Percentiles rank a stretch among this genome's conserved stretches.
Evolutionary conservation across 805 yeast genomes (phyloP).

Genomic region (Wilhelminamyces savonicus): DNA sequence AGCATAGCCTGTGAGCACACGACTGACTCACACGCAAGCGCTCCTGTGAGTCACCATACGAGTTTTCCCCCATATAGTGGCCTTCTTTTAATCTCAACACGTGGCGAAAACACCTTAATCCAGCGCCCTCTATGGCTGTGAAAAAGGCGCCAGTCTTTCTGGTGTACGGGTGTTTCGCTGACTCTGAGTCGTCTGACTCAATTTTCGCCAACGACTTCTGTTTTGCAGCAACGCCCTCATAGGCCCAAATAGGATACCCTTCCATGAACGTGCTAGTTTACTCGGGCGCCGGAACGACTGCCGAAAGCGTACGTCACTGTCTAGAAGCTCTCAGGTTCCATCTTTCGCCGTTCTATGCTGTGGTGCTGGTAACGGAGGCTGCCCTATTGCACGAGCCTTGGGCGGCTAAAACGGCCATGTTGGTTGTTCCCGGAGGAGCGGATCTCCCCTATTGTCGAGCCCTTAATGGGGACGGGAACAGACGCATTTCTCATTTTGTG

Average conservation of each 20-base stretch:
- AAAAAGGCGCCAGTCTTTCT: too few relatives aligned
- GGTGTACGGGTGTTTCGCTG: neutral
- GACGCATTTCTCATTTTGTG: constrained; percentile 55
- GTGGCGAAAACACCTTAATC: too few relatives aligned
- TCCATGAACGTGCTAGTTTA: constrained; percentile 1
- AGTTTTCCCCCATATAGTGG: too few relatives aligned
- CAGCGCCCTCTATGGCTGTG: too few relatives aligned
- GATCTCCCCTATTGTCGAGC: constrained; percentile 78
- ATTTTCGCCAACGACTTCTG: neutral
- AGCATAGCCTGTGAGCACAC: too few relatives aligned
- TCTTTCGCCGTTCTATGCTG: neutral
- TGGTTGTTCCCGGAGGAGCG: constrained; percentile 96
- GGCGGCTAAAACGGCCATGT: constrained; percentile 68
- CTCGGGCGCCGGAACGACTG: neutral
- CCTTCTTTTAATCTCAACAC: too few relatives aligned
- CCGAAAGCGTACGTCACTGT: neutral
- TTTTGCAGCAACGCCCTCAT: neutral
- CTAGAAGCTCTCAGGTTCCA: neutral
- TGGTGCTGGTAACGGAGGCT: neutral
- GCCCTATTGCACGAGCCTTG: too few relatives aligned
- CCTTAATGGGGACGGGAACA: constrained; percentile 66
- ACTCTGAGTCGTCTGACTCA: constrained; percentile 1
- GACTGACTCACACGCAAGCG: too few relatives aligned
- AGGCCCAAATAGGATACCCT: constrained; percentile 1
- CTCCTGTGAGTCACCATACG: too few relatives aligned